Conservation (phyloP, 306 rosid species). For the Abrus pulchellus region DNA sequence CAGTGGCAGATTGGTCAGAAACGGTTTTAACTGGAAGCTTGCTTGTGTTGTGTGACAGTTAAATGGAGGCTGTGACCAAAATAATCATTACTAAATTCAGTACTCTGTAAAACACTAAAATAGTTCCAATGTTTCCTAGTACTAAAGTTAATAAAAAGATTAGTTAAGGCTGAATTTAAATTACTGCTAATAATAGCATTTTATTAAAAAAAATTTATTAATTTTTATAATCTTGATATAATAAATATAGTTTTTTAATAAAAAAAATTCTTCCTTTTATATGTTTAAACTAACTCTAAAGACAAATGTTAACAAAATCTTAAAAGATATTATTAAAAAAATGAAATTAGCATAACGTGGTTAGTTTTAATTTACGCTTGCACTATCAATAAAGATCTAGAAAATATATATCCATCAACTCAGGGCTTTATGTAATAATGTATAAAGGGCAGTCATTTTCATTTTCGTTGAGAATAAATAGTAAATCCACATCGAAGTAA, state of each 20-base stretch:
- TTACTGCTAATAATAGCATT: too few relatives aligned
- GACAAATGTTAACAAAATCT: too few relatives aligned
- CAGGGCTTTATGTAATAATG: neutral
- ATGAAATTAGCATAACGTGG: neutral
- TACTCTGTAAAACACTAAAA: neutral
- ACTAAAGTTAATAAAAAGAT: neutral
- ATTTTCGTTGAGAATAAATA: too few relatives aligned
- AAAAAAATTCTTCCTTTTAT: too few relatives aligned
- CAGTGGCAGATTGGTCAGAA: neutral
- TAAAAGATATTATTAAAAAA: too few relatives aligned
- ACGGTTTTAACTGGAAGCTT: constrained; percentile 20
- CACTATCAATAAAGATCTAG: neutral
- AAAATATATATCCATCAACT: neutral
- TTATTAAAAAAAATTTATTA: too few relatives aligned
- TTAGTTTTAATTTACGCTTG: neutral
- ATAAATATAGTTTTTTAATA: too few relatives aligned
- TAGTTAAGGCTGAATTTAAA: too few relatives aligned
- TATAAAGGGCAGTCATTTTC: too few relatives aligned
- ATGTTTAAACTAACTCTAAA: too few relatives aligned
- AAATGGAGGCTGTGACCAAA: neutral
- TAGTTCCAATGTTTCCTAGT: neutral
- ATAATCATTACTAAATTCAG: neutral
- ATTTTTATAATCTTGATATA: too few relatives aligned
- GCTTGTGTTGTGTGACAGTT: neutral
- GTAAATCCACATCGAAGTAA: neutral